Percentiles rank a stretch among this genome's conserved stretches.
Conservation (phyloP, 129 eudicot genomes). For the Tagetes erecta region DNA sequence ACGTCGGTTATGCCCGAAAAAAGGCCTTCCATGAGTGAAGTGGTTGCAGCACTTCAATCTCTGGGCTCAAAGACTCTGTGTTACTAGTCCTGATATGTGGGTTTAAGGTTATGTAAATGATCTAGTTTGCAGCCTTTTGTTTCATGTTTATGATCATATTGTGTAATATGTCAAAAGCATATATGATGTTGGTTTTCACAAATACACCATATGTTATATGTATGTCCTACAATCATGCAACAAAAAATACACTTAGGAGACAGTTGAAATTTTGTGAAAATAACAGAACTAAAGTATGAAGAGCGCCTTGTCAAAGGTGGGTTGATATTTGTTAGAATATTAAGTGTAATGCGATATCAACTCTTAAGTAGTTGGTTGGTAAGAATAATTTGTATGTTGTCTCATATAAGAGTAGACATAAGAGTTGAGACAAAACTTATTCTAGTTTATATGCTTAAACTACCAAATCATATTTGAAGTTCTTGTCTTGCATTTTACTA, state of each 20-base stretch:
- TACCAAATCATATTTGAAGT: too few relatives aligned
- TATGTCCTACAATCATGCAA: not conserved
- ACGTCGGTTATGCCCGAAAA: constrained; percentile 73
- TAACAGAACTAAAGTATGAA: not conserved
- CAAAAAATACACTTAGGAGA: not conserved
- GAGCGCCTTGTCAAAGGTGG: too few relatives aligned
- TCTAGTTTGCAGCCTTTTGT: constrained; percentile 32
- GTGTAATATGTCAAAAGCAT: constrained; percentile 25
- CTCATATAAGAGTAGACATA: too few relatives aligned
- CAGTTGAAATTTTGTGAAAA: not conserved
- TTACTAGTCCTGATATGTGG: constrained; percentile 7
- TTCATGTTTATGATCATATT: constrained; percentile 14
- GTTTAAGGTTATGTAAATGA: constrained; percentile 31
- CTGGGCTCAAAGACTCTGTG: constrained; percentile 40
- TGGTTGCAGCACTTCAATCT: constrained; percentile 60
- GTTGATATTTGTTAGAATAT: too few relatives aligned
- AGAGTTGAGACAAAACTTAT: too few relatives aligned
- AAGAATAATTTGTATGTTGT: too few relatives aligned
- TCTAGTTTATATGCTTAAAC: too few relatives aligned
- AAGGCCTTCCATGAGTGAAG: constrained; percentile 80
- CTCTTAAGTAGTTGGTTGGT: too few relatives aligned
- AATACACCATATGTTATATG: not conserved
- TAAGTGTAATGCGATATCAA: too few relatives aligned
- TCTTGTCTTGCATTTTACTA: too few relatives aligned
- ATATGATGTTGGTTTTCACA: constrained; percentile 15